Evolutionary conservation across 345 rosid genomes (phyloP).

Genomic region (Durio zibethinus): DNA sequence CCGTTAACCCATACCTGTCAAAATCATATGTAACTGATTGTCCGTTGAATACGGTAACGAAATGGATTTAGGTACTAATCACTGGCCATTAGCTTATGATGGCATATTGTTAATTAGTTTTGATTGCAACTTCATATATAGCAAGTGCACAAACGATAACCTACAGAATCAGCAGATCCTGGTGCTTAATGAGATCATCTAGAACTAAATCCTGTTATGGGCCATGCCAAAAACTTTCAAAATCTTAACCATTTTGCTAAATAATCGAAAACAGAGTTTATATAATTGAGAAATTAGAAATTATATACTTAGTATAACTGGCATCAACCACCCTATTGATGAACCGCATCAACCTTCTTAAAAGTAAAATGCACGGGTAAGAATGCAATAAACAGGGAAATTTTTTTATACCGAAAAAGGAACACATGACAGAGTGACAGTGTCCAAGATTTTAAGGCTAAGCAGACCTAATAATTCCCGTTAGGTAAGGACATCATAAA

Average conservation of each 20-base stretch:
- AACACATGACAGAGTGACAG: not conserved
- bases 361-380: not conserved
- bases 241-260: not conserved
- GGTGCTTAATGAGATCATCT: not conserved
- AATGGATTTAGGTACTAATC: not conserved
- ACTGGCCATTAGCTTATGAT: not conserved
- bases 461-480: constrained; percentile 5
- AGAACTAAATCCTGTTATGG: not conserved
- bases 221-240: not conserved
- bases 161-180: not conserved
- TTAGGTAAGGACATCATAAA: constrained; percentile 5
- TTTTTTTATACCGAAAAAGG: not conserved
- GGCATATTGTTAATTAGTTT: not conserved
- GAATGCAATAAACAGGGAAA: not conserved
- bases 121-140: not conserved
- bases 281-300: not conserved
- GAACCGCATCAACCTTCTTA: not conserved
- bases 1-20: not conserved
- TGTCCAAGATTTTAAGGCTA: constrained; percentile 1
- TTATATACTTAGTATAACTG: not conserved
- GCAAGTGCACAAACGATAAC: not conserved
- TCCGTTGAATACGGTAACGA: not conserved
- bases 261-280: too few relatives aligned
- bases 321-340: not conserved
- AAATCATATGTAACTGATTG: not conserved